Base-by-base conservation (phyloP, 176 grass and related monocot species). In the Avena insularis region DNA sequence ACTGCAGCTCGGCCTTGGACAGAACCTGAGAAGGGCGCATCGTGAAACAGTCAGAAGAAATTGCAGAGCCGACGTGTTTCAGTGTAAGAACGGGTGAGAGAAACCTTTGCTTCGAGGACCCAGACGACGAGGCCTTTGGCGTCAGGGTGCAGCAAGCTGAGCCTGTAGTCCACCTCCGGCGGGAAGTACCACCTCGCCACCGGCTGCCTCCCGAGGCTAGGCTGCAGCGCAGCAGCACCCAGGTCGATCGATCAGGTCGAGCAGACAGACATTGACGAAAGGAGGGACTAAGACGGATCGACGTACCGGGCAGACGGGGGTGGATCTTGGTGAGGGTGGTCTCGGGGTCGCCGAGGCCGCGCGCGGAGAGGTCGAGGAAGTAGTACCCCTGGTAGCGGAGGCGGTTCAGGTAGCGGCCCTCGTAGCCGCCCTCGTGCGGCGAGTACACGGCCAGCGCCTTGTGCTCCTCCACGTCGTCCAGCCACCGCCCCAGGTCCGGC, bases 351-450 rank as follows among this genome's bases (percentile, higher is more conserved):
- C 93, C 96, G 73, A 95, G 89, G 9, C 96, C 92, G 54, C 90
- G 96, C 67, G 96, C 93, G 12, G 96, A 80, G 74, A 95, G 82
- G 89, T 98, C 92, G 76, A 98, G 90, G 86, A 98, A 98, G 69
- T 88, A 90, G 68, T 98, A 98, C 0, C 96, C 96, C 82, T 95
- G 31, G 86, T 95, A 94, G 29, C 90, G 90, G 84, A 98, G 96
- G 29, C 79, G 90, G 90, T 75, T 92, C 40, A 98, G 93, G 88
- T 98, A 98, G 12, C 93, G 91, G 21, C 96, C 93, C 86, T 98
- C 96, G 77, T 98, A 98, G 15, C 96, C 96, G 81, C 96, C 96
- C 91, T 98, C 96, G 80, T 98, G 96, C 71, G 92, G 93, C 45
- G 92, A 78, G 93, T 98, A 95, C 40, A 95, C 71, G 61, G 93